Conservation (phyloP, 2,329 filamentous ascomycete species). For the Septoria petroselini region DNA sequence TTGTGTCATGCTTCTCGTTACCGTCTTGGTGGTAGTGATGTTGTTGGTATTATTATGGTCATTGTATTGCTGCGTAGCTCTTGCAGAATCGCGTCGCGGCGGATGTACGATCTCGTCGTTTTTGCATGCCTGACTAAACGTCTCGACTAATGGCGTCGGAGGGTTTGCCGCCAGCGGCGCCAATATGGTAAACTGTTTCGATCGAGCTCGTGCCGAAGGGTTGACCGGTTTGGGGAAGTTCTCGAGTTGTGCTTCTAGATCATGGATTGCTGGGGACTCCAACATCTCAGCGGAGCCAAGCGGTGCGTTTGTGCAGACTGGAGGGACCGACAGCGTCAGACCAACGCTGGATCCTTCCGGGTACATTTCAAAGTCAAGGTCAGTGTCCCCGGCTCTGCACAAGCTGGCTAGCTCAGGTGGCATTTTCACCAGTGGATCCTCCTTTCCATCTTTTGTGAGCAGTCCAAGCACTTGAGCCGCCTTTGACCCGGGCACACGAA, state of each 20-base stretch:
- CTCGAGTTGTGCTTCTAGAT: slow-evolving; percentile 23
- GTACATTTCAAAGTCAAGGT: slow-evolving; percentile 6
- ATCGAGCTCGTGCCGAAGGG: background rate
- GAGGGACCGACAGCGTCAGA: background rate
- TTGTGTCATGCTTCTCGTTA: slow-evolving; percentile 9
- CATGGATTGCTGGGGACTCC: slow-evolving; percentile 12
- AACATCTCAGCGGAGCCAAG: background rate
- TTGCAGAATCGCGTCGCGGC: slow-evolving; percentile 19
- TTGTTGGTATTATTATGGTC: too few relatives aligned
- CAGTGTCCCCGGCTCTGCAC: background rate
- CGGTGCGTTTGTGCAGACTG: background rate
- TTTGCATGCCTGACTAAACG: background rate
- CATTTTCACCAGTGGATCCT: slow-evolving; percentile 8
- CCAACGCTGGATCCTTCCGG: background rate
- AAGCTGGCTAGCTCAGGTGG: slow-evolving; percentile 1
- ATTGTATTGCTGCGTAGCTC: background rate
- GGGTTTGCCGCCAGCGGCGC: slow-evolving; percentile 9
- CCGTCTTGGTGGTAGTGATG: slow-evolving; percentile 5
- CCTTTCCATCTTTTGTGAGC: slow-evolving; percentile 10
- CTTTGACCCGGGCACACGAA: slow-evolving; percentile 30
- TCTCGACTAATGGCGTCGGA: slow-evolving; percentile 1
- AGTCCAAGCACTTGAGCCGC: slow-evolving; percentile 32
- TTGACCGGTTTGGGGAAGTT: slow-evolving; percentile 22
- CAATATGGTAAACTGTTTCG: background rate
- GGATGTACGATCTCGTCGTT: slow-evolving; percentile 4